Evolutionary conservation across 306 rosid species (phyloP), one percentile per base, ranked within the genome.

Genomic region (Vachellia pachyceras): DNA sequence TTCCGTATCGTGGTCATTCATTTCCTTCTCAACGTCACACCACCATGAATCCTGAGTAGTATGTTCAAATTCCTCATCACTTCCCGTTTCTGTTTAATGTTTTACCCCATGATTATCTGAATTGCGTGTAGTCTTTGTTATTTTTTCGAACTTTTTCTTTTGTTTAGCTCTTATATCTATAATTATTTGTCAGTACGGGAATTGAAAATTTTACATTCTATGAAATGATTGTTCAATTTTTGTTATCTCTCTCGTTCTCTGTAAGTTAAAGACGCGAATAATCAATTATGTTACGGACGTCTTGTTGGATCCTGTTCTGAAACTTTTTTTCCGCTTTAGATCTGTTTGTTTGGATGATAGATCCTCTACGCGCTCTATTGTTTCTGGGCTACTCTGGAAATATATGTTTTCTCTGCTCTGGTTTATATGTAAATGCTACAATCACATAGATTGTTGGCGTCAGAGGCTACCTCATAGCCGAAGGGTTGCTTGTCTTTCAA

Each of bases 31-130:
- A 11, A 20, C 84, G 74, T 61, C 77, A 20, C 77, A 1, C 69
- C 75, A 75, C 82, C 93, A 95, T 95, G 99, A 95, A 92, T 89
- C 98, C 99, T 77, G 99, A 95, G 86, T 95, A 95, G 99, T 95
- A 86, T 82, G 99, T 88, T 50, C 76, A 29, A 14, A 8, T 72
- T 72, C 50, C 61, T 7, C 9, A 25, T 3, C 61, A 33, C 25
- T 72, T 33, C 9, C 29, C 1, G 1, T 72, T 49, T 10, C 44
- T 33, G 61, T 77, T 73, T 75, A 39, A 75, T 20, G 80, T 80
- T 8, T 4, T 29, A 3, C 49, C 8, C 57, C 40, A 12, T 25
- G 33, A 47, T 61, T 29, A 64, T 44, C 36, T 72, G n/a, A 72
- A 72, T 72, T 33, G 23, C 57, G 1, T 23, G 7, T 18, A 44